These are phyloP conservation scores for Metschnikowia henanensis DNA, from an alignment of 805 yeast genomes.

Conservation along the genomic window DNA sequence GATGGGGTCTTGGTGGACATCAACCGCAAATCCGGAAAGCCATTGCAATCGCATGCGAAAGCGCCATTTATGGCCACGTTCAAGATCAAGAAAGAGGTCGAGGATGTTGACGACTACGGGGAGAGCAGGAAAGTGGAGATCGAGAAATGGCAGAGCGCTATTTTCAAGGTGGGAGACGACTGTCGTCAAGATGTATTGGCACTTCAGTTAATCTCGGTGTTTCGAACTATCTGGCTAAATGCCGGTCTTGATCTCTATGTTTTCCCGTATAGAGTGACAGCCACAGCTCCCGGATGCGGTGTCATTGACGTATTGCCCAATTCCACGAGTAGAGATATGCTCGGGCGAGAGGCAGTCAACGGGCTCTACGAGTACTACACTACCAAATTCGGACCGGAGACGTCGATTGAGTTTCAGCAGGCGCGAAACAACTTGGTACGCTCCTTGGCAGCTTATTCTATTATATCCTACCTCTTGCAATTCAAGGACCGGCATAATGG, in stretches of 20 bases:
- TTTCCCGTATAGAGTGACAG: constrained; percentile 93
- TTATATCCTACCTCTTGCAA: constrained; percentile 86
- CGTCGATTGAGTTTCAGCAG: constrained; percentile 81
- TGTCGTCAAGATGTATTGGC: constrained; percentile 97
- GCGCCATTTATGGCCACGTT: constrained; percentile 98
- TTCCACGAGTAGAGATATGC: constrained; percentile 94
- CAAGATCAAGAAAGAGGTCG: constrained; percentile 65
- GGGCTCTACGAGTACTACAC: constrained; percentile 91
- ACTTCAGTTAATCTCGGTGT: constrained; percentile 85
- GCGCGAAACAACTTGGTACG: constrained; percentile 93
- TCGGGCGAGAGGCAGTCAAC: constrained; percentile 98
- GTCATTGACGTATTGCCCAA: constrained; percentile 97
- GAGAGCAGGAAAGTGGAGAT: constrained; percentile 35
- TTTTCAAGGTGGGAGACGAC: constrained; percentile 98
- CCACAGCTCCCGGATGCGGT: constrained; percentile 99
- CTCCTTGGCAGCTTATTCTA: constrained; percentile 92
- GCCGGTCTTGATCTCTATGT: constrained; percentile 89
- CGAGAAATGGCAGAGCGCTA: constrained; percentile 90
- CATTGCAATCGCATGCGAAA: constrained; percentile 96
- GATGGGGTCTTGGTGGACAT: constrained; percentile 94
- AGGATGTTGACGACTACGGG: constrained; percentile 43
- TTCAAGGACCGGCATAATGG: constrained; percentile 99
- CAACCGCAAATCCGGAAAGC: constrained; percentile 88
- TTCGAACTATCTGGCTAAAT: constrained; percentile 85
- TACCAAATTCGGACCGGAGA: constrained; percentile 94